A percentile compares a stretch with the other conserved stretches of the same genome.
These are phyloP conservation scores for Tetragonia tetragonoides DNA, from an alignment of 148 eudicot species.

Conservation along the genomic window DNA sequence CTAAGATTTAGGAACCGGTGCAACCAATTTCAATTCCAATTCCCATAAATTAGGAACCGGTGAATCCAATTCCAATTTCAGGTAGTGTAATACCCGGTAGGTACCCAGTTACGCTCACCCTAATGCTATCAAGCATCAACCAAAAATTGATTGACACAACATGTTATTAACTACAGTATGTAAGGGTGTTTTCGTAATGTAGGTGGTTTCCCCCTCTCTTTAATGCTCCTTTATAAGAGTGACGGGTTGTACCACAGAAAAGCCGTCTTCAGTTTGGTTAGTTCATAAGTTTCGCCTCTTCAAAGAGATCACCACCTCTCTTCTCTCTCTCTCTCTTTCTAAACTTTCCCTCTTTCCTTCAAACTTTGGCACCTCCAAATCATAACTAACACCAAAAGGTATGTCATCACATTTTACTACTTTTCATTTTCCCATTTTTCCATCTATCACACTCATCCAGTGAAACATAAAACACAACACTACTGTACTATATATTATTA, in stretches of 20 bases:
- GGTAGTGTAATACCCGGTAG: no score
- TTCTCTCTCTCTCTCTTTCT: background rate
- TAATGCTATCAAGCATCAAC: no score
- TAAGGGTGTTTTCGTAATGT: conserved; percentile 23
- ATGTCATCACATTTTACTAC: background rate
- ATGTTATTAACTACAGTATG: background rate
- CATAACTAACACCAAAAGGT: background rate
- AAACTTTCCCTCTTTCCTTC: background rate
- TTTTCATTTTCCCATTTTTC: background rate
- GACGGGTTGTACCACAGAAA: conserved; percentile 25
- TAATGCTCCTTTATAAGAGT: conserved; percentile 34
- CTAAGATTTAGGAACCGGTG: no score
- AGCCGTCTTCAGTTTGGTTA: conserved; percentile 20
- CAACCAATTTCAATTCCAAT: no score
- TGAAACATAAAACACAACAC: no score
- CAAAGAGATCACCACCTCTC: conserved; percentile 4
- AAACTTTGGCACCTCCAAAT: background rate
- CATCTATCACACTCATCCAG: background rate
- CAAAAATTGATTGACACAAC: background rate
- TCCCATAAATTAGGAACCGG: no score
- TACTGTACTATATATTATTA: no score
- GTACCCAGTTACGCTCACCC: no score
- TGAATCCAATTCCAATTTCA: no score
- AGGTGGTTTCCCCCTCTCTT: conserved; percentile 2
- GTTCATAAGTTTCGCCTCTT: conserved; percentile 20